Conservation (phyloP, 768 basidiomycete species). For the Boletus sensibilis region DNA sequence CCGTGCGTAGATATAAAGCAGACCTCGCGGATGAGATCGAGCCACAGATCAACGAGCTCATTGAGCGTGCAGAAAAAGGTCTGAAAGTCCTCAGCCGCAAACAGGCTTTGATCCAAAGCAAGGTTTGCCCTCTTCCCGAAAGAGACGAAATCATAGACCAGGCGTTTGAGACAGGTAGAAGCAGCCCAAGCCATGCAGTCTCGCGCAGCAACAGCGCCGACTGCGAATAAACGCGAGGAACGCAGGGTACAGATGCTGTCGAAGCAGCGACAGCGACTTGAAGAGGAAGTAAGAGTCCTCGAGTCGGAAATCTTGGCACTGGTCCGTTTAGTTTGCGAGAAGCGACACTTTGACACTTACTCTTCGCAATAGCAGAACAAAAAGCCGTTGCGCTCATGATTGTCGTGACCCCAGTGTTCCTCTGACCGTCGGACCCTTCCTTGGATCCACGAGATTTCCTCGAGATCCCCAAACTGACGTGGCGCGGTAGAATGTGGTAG, state of each 20-base stretch:
- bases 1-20: constrained; percentile 70
- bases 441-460: not conserved
- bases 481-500: not conserved
- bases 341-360: constrained; percentile 1
- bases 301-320: constrained; percentile 61
- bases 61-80: constrained; percentile 69
- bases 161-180: constrained; percentile 46
- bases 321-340: constrained; percentile 34
- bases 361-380: constrained; percentile 22
- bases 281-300: constrained; percentile 57
- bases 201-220: constrained; percentile 46
- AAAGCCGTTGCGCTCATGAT: constrained; percentile 4
- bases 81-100: constrained; percentile 60
- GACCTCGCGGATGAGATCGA: constrained; percentile 79
- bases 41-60: constrained; percentile 73
- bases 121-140: constrained; percentile 41
- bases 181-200: constrained; percentile 43
- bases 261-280: constrained; percentile 66
- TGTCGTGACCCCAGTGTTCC: not conserved
- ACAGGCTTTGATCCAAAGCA: constrained; percentile 58
- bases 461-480: not conserved
- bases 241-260: constrained; percentile 61
- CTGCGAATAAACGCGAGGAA: constrained; percentile 63
- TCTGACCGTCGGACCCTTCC: not conserved
- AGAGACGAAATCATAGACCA: not conserved